phyloP scores from a whole-genome alignment of 345 rosid species.

The Streptanthus diversifolius region DNA sequence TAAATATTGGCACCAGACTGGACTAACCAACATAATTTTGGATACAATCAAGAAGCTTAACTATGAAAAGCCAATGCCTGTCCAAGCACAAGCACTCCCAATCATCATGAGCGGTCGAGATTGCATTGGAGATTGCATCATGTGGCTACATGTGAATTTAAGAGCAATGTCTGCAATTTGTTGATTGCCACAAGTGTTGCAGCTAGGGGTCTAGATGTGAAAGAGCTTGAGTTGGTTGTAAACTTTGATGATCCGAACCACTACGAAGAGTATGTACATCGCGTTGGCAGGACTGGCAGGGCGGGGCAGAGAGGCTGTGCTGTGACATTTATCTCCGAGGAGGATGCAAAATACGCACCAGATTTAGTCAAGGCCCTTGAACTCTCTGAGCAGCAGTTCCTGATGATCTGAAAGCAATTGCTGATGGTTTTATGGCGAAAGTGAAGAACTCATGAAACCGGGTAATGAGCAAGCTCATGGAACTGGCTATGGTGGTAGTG shows the following conservation, averaged over 20 bases:
- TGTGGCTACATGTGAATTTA: slow-evolving; percentile 85
- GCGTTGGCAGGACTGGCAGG: slow-evolving; percentile 96
- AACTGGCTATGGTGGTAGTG: slow-evolving; percentile 97
- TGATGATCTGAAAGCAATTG: slow-evolving; percentile 75
- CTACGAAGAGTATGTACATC: slow-evolving; percentile 95
- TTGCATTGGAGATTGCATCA: slow-evolving; percentile 93
- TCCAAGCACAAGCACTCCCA: slow-evolving; percentile 95
- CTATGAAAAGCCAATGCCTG: slow-evolving; percentile 91
- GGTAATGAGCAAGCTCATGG: slow-evolving; percentile 96
- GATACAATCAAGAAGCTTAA: slow-evolving; percentile 84
- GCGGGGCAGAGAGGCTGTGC: slow-evolving; percentile 96
- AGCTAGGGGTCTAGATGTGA: slow-evolving; percentile 95
- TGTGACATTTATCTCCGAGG: slow-evolving; percentile 85
- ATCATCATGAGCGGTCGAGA: slow-evolving; percentile 95
- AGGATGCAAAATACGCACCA: slow-evolving; percentile 92
- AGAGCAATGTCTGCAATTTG: slow-evolving; percentile 87
- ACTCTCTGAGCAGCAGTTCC: slow-evolving; percentile 96
- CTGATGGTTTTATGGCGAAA: slow-evolving; percentile 85
- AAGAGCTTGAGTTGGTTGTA: slow-evolving; percentile 90
- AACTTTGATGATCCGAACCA: slow-evolving; percentile 95
- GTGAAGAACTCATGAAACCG: no score
- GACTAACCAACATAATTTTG: slow-evolving; percentile 73
- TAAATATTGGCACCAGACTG: slow-evolving; percentile 95
- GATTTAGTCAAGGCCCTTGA: slow-evolving; percentile 92
- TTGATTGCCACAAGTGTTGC: slow-evolving; percentile 92